Base-by-base conservation (phyloP, 139 green algal genomes). In the Auxenochlorella protothecoides region DNA sequence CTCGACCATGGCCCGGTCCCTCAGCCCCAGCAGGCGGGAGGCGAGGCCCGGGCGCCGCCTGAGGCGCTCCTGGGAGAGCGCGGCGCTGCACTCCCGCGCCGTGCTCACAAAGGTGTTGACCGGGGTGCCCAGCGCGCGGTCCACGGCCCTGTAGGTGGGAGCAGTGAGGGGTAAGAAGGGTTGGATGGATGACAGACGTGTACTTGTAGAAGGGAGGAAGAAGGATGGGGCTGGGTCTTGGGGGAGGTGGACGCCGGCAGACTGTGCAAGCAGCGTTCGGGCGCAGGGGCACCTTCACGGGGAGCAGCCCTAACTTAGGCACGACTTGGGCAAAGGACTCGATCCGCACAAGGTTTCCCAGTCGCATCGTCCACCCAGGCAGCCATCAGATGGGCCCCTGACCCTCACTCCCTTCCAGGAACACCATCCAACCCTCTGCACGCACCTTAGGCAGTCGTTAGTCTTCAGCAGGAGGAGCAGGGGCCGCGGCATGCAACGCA, bases 391-490 rank as follows among this genome's bases (percentile, higher is more conserved):
- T n/a, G 13, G 13, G 14, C 60, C 51, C 59, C 59, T 5, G 4
- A 55, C 69, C 0, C 60, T 11, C 68, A 44, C 59, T 11, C 14
- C n/a, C 27, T 51, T 53, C 66, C 55, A 69, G 27, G 27, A 65
- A 27, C 65, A 59, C 8, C 13, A 54, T 51, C 8, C 55, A 52
- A 52, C 81, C 2, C 55, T 52, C 75, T 97, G 89, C 0, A 96
- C 80, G 10, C 80, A 74, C 16, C 92, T 74, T 59, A 97, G 83
- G 83, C 91, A 97, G 82, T 97, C 92, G 68, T 97, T 96, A 44
- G 92, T 97, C 78, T 97, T 97, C 53, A 97, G 86, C 59, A 97
- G 83, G 69, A 97, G 89, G 76, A 97, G 87, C 78, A 97, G 75
- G 53, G 76, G 81, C 5, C 87, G 85, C 3, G 92, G 92, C 65